Evolutionary conservation across 2,329 filamentous ascomycete species (phyloP).

Genomic region (Xylaria hypoxylon): DNA sequence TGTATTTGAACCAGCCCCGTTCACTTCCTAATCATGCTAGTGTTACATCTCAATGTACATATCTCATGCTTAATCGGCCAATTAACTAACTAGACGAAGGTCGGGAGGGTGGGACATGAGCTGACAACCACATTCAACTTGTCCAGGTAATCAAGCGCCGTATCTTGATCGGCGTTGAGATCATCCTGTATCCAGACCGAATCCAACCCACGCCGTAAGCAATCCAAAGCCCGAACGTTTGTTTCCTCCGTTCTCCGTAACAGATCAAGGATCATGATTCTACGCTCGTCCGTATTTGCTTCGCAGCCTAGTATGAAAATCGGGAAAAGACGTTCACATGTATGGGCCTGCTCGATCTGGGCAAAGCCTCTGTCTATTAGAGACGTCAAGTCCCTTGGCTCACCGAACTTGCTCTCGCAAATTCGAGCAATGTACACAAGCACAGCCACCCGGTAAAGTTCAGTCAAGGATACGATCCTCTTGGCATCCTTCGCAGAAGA

Average conservation of each 20-base stretch:
- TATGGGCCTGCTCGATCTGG: constrained; percentile 20
- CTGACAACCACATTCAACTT: constrained; percentile 34
- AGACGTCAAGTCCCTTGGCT: constrained; percentile 15
- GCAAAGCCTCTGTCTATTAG: constrained; percentile 27
- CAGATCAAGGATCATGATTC: constrained; percentile 47
- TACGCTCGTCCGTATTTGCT: constrained; percentile 50
- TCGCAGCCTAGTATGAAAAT: constrained; percentile 53
- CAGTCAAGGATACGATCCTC: constrained; percentile 16
- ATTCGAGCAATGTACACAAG: constrained; percentile 32
- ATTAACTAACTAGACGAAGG: constrained; percentile 24
- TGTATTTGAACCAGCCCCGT: background rate
- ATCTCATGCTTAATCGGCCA: background rate
- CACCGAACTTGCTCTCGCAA: constrained; percentile 23
- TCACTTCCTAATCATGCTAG: background rate
- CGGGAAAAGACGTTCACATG: constrained; percentile 51
- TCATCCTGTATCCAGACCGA: constrained; percentile 36
- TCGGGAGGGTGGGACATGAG: constrained; percentile 28
- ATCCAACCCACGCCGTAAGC: constrained; percentile 26
- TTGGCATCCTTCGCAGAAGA: background rate
- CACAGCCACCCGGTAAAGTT: constrained; percentile 29
- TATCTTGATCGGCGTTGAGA: constrained; percentile 36
- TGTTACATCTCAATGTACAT: background rate
- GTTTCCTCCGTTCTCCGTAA: constrained; percentile 43
- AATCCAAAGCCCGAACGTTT: constrained; percentile 13
- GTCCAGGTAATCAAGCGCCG: constrained; percentile 29